Evolutionary conservation across 1,284 basidiomycete species (phyloP).

Genomic region (Tilletiaria anomala): DNA sequence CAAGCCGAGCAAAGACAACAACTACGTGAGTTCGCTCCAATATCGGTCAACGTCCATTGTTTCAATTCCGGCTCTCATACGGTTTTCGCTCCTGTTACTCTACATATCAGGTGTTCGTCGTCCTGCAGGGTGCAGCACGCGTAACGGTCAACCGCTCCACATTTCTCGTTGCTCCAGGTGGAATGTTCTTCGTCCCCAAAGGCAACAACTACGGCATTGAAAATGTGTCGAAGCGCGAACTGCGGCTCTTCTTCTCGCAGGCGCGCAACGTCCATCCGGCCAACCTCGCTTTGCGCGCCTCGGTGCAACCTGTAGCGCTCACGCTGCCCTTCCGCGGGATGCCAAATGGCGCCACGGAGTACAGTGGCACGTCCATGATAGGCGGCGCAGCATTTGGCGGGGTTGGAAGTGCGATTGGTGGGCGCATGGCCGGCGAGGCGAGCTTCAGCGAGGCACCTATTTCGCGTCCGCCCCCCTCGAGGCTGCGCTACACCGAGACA

Average conservation of each 20-base stretch:
- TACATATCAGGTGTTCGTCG: conserved; percentile 18
- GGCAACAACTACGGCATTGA: conserved; percentile 81
- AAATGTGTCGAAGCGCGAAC: conserved; percentile 67
- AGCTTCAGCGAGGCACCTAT: no score
- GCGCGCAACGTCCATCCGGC: conserved; percentile 50
- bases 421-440: no score
- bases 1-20: conserved; percentile 83
- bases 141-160: conserved; percentile 65
- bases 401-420: no score
- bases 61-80: neutral
- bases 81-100: neutral
- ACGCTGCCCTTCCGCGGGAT: no score
- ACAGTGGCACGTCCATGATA: no score
- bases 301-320: no score
- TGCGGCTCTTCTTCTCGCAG: conserved; percentile 81
- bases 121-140: conserved; percentile 57
- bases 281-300: neutral
- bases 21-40: conserved; percentile 62
- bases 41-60: neutral
- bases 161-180: conserved; percentile 64
- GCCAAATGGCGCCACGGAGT: no score
- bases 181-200: conserved; percentile 77
- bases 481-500: no score
- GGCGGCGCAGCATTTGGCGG: no score
- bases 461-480: no score